phyloP scores from a whole-genome alignment of 768 basidiomycete genomes.

The Hortiboletus campestris region DNA sequence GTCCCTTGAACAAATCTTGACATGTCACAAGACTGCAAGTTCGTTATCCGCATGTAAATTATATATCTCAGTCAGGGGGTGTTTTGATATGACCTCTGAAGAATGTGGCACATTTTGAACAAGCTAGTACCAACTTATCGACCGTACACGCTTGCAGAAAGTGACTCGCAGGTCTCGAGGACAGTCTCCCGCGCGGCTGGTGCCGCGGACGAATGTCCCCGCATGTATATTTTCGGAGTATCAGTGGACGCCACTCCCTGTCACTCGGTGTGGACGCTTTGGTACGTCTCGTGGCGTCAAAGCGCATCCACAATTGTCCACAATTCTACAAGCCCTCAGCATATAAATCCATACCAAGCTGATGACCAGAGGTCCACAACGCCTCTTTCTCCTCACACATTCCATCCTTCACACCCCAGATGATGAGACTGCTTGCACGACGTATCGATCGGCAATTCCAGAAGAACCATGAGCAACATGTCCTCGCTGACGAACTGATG shows the following conservation, averaged over 20 bases:
- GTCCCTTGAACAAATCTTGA: neutral
- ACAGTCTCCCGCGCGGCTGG: neutral
- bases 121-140: neutral
- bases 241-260: slow-evolving; percentile 12
- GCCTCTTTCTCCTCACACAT: neutral
- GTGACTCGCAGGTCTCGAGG: neutral
- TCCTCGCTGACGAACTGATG: slow-evolving; percentile 14
- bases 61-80: too few species aligned
- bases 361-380: neutral
- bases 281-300: slow-evolving; percentile 28
- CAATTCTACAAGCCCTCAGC: slow-evolving; percentile 11
- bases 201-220: neutral
- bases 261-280: slow-evolving; percentile 10
- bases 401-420: neutral
- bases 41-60: neutral
- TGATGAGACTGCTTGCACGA: slow-evolving; percentile 7
- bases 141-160: neutral
- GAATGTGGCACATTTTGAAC: neutral
- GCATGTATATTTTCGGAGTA: slow-evolving; percentile 2
- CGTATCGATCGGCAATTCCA: slow-evolving; percentile 13
- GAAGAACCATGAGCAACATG: slow-evolving; percentile 7
- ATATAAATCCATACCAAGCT: slow-evolving; percentile 18
- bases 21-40: neutral
- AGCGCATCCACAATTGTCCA: slow-evolving; percentile 29
- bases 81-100: neutral